Percentiles rank a stretch among this genome's conserved stretches.
Conservation (phyloP, 345 rosid species). For the Schrenkiella parvula region DNA sequence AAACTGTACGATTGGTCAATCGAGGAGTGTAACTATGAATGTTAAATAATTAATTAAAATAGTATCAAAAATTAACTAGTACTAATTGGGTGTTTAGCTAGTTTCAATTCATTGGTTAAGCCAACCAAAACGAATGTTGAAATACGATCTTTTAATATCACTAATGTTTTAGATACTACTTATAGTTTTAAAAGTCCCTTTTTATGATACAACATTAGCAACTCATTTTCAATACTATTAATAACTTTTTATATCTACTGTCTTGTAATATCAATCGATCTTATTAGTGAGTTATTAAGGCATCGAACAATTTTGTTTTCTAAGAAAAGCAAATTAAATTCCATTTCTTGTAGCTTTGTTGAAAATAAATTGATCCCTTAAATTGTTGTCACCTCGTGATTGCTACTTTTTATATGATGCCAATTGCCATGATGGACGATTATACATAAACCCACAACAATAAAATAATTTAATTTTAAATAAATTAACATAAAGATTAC, state of each 20-base stretch:
- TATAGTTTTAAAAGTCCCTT: background rate
- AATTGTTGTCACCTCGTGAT: conserved; percentile 36
- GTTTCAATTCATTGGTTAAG: background rate
- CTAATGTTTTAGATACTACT: background rate
- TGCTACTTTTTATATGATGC: conserved; percentile 13
- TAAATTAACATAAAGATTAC: background rate
- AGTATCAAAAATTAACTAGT: no score
- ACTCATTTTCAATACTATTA: background rate
- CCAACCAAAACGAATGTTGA: background rate
- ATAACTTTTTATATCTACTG: background rate
- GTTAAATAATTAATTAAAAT: background rate
- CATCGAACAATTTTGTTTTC: conserved; percentile 26
- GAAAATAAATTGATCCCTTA: conserved; percentile 44
- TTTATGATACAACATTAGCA: background rate
- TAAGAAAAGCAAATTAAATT: conserved; percentile 43
- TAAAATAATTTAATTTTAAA: background rate
- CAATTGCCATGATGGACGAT: conserved; percentile 15
- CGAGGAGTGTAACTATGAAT: background rate
- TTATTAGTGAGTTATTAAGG: conserved; percentile 13
- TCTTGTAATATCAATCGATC: conserved; percentile 23
- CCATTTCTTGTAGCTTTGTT: conserved; percentile 48
- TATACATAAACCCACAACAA: conserved; percentile 26
- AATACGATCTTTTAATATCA: background rate
- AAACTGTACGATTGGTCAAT: conserved; percentile 10
- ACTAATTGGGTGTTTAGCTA: no score